Conservation (phyloP, 805 yeast genomes). For the Suhomyces canberraensis region DNA sequence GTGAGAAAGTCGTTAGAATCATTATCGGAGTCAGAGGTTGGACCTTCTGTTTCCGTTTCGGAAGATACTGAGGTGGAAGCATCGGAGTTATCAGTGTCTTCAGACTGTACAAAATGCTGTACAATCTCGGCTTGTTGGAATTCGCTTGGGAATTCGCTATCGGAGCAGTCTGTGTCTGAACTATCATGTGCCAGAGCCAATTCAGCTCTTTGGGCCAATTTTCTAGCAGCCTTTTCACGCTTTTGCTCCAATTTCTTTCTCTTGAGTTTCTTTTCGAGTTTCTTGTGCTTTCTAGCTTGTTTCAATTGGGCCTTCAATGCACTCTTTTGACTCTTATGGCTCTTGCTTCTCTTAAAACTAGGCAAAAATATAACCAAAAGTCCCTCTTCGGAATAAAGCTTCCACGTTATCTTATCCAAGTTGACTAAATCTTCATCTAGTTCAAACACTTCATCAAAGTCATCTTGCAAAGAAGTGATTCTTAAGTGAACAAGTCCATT, state of each 20-base stretch:
- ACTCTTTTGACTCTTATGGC: too few relatives aligned
- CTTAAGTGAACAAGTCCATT: constrained; percentile 14
- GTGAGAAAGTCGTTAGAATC: background rate
- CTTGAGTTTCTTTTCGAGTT: constrained; percentile 1
- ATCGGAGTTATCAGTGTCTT: too few relatives aligned
- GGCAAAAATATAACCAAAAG: constrained; percentile 19
- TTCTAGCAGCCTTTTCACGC: background rate
- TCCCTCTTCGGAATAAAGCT: constrained; percentile 11
- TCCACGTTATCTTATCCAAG: constrained; percentile 15
- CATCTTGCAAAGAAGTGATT: constrained; percentile 16
- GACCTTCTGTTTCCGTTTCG: background rate
- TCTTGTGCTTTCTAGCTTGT: background rate
- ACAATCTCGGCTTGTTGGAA: too few relatives aligned
- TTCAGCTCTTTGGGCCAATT: background rate
- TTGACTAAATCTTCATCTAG: constrained; percentile 14
- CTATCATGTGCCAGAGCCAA: too few relatives aligned
- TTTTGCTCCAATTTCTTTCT: background rate
- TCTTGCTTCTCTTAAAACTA: constrained; percentile 10
- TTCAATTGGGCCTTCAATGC: background rate
- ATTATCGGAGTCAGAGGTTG: constrained; percentile 1
- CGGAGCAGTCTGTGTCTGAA: too few relatives aligned
- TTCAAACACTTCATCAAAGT: constrained; percentile 16
- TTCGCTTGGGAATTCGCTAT: too few relatives aligned
- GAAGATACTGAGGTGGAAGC: too few relatives aligned
- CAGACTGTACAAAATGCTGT: too few relatives aligned